phyloP scores from a whole-genome alignment of 2,329 filamentous ascomycete genomes.

The Elsinoe fawcettii region DNA sequence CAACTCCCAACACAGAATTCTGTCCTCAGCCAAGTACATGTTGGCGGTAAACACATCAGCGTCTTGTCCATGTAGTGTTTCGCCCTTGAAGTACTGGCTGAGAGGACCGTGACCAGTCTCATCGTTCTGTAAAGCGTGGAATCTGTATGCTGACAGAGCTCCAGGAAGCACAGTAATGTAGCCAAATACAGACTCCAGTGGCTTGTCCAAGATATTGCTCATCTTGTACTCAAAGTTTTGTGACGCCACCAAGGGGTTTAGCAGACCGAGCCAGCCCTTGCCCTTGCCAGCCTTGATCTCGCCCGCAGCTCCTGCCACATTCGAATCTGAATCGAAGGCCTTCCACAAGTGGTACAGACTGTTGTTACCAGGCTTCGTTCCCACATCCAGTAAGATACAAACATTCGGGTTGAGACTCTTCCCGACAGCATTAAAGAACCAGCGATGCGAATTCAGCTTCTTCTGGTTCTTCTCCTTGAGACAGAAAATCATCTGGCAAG shows the following conservation, averaged over 20 bases:
- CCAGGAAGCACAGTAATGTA: constrained; percentile 97
- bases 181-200: constrained; percentile 91
- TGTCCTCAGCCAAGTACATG: constrained; percentile 86
- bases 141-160: constrained; percentile 89
- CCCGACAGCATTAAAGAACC: constrained; percentile 99
- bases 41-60: constrained; percentile 97
- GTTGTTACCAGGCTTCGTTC: constrained; percentile 79
- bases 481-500: constrained; percentile 97
- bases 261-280: constrained; percentile 67
- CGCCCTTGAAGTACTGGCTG: constrained; percentile 98
- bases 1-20: constrained; percentile 87
- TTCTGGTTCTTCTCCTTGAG: constrained; percentile 96
- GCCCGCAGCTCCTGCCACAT: constrained; percentile 90
- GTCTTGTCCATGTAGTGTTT: constrained; percentile 90
- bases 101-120: constrained; percentile 89
- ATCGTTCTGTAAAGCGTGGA: constrained; percentile 93
- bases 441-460: constrained; percentile 96
- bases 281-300: constrained; percentile 98
- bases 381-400: constrained; percentile 93
- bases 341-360: constrained; percentile 99
- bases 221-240: constrained; percentile 99
- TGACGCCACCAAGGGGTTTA: constrained; percentile 91
- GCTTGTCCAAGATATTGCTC: constrained; percentile 98
- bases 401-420: constrained; percentile 88
- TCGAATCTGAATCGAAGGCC: constrained; percentile 95